These are phyloP conservation scores for Globisporangium nagaii DNA, from an alignment of 352 stramenopile species.

Conservation along the genomic window DNA sequence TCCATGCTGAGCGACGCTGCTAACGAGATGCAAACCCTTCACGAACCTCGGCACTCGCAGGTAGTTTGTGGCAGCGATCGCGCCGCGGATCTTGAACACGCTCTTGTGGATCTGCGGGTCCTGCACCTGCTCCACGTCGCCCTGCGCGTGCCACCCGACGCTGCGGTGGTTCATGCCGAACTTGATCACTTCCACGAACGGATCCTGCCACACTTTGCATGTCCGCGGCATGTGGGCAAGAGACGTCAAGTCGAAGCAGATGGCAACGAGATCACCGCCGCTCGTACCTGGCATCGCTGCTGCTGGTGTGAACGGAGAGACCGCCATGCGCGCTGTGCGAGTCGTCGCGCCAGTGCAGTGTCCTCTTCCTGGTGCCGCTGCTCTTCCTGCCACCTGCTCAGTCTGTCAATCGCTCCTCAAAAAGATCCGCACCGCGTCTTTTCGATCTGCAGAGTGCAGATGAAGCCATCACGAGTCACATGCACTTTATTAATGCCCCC, in stretches of 20 bases:
- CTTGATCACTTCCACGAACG: slow-evolving; percentile 84
- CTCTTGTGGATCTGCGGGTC: slow-evolving; percentile 72
- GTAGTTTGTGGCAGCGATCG: slow-evolving; percentile 71
- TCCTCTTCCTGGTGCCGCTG: too few species aligned
- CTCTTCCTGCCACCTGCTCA: background rate
- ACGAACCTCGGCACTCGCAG: slow-evolving; percentile 52
- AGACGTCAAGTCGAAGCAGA: too few species aligned
- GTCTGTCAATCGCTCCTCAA: background rate
- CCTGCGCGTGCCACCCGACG: slow-evolving; percentile 48
- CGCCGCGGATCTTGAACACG: slow-evolving; percentile 67
- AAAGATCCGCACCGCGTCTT: background rate
- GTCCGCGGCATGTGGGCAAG: too few species aligned
- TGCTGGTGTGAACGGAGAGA: slow-evolving; percentile 17
- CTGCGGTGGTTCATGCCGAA: slow-evolving; percentile 54
- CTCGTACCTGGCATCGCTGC: slow-evolving; percentile 23
- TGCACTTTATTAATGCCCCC: slow-evolving; percentile 8
- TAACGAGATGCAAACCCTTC: too few species aligned
- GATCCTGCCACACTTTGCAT: slow-evolving; percentile 80
- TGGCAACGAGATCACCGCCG: too few species aligned
- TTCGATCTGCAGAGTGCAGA: background rate
- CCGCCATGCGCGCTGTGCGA: slow-evolving; percentile 9
- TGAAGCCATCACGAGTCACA: slow-evolving; percentile 7
- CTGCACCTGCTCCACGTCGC: slow-evolving; percentile 63
- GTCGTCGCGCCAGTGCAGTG: too few species aligned
- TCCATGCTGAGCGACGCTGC: too few species aligned